Evolutionary conservation across 2,329 filamentous ascomycete species (phyloP), one percentile per base, ranked within the genome.

Genomic region (Madurella mycetomatis): DNA sequence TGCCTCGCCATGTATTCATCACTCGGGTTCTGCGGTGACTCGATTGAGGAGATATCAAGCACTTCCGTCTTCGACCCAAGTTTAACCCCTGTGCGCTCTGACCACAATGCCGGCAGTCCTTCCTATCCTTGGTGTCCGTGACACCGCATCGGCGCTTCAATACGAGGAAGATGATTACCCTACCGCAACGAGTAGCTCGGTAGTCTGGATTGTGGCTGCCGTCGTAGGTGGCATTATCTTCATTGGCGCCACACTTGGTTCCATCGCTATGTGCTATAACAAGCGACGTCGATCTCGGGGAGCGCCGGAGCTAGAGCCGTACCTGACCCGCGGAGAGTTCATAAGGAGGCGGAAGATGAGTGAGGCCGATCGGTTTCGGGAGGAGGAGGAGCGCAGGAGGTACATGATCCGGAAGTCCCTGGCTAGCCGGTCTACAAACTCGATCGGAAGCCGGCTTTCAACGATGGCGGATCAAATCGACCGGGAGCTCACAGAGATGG

Each of bases 331-430:
- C 5, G 41, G 53, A 15, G 60, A 60, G 42, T 56, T 60, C 19
- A 16, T 51, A 40, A 53, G 41, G 54, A 60, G 57, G 43, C 60
- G 64, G 44, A 69, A 65, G 57, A 61, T 68, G 59, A 67, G 61
- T 51, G 49, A 57, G 12, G 19, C 58, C 18, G 60, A 67, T 31
- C 53, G 60, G 7, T 53, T 62, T 15, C 62, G 67, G 19, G 64
- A 71, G 31, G 67, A 71, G 41, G 74, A 77, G 55, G 53, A 64
- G 25, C 68, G 74, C 55, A 66, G 74, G 12, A 60, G 63, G 31
- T 66, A 64, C 44, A 73, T 76, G 60, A 76, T 77, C 54, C 69
- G 70, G 49, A 77, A 77, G 61, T 75, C 73, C 2, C 63, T 77
- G 1, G 64, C 65, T 31, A 64, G 55, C 25, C 63, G 67, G 45